Base-by-base conservation (phyloP, 169 alveolate species). In the Plasmodium cynomolgi region DNA sequence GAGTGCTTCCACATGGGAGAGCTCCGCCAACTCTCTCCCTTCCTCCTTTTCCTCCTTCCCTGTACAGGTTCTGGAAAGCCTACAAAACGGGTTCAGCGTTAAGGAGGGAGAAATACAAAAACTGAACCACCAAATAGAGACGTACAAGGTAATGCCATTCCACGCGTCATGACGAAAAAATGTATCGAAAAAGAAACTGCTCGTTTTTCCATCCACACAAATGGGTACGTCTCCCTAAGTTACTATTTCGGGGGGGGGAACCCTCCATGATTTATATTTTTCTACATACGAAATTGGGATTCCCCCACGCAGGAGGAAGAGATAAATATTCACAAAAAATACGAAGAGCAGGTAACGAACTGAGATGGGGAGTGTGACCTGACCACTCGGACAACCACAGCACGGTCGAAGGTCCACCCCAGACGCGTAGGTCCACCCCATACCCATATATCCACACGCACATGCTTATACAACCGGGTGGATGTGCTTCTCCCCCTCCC, bases 281-380 rank as follows among this genome's bases (percentile, higher is more conserved):
- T 20, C 44, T 83, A 26, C 71, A 50, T 50, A 15, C 62, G 62
- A 50, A 50, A 50, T 50, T 50, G 62, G 23, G 3, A 15, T 50
- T 26, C 29, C 72, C 20, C 20, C 31, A 37, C 72, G 7, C 37
- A 90, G 94, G 94, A 90, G 75, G 94, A 90, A 39, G 94, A 90
- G 29, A 58, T 82, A 23, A 90, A 90, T 71, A 90, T 90, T 34
- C 94, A 90, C 54, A 90, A 90, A 81, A 90, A 90, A 73, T 90
- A 90, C 68, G 94, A 90, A 44, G 94, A 90, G 34, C 94, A 90
- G 79, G 93, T 85, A 84, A 72, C n/a, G 3, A 75, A 75, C 56
- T 50, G 15, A 85, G 26, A 85, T 54, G 23, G 77, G 74, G 39
- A 33, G n/a, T 62, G 17, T 9, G 37, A 13, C n/a, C 37, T 9